Evolutionary conservation across 495 filamentous ascomycete species (phyloP), one percentile per base, ranked within the genome.

Genomic region (Staphylotrichum tortipilum): DNA sequence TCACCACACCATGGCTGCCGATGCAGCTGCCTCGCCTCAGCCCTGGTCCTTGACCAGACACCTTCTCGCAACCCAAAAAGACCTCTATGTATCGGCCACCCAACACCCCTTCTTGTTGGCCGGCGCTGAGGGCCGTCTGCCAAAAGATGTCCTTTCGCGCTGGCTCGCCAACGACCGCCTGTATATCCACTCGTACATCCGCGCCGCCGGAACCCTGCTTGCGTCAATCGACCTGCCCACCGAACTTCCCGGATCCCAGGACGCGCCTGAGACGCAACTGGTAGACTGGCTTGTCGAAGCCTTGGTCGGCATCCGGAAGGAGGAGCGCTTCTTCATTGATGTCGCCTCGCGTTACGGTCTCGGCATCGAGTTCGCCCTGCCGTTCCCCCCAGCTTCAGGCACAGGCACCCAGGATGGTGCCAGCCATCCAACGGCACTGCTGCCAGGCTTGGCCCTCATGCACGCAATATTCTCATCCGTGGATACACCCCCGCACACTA

Each of bases 141-240:
- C 76, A 18, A 76, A 78, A 37, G 54, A 66, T 1, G 61, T 68
- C 0, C 75, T 89, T 11, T 74, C 77, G 30, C 71, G 77, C 63
- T 90, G 85, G 85, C 77, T 90, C 34, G 75, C 82, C 19, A 84
- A 88, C 66, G 86, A 90, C 68, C 69, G 82, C 8, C 74, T 88
- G 44, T 88, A 89, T 67, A 79, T 83, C 18, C 83, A 86, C 52
- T 78, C 79, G 42, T 86, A 66, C 43, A 71, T 87, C 61, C 71
- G 80, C 31, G 86, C 85, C 58, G 79, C 82, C 28, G 83, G 82
- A 15, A 67, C 69, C n/a, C 59, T 88, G 15, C 77, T 90, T 28
- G 66, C 78, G 2, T 81, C 82, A 42, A 69, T 85, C 43, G 71
- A 76, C 14, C 68, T 87, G 0, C 80, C 83, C 0, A 49, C 60